A percentile compares a stretch with the other conserved stretches of the same genome.
Conservation (phyloP, 352 stramenopile genomes). For the Phytophthora pistaciae region DNA sequence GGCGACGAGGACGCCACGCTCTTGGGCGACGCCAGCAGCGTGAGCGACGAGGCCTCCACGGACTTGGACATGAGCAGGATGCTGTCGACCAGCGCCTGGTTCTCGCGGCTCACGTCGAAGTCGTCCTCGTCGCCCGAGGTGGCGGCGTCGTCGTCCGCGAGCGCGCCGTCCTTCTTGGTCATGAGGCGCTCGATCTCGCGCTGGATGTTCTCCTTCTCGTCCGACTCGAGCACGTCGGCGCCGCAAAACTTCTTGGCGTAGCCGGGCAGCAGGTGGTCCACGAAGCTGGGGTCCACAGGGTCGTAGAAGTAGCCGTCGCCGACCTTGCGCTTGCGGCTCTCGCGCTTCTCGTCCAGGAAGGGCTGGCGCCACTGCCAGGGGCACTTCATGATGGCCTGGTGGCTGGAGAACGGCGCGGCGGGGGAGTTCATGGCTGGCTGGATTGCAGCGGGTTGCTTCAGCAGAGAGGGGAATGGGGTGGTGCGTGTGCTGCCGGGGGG, state of each 20-base stretch:
- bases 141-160: constrained; percentile 30
- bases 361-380: constrained; percentile 89
- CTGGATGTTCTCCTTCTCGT: constrained; percentile 87
- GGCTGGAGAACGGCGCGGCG: constrained; percentile 55
- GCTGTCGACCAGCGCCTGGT: constrained; percentile 77
- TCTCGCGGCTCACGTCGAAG: constrained; percentile 57
- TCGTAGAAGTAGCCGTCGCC: constrained; percentile 88
- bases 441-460: background rate
- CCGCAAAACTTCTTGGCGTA: constrained; percentile 86
- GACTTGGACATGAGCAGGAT: constrained; percentile 83
- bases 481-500: background rate
- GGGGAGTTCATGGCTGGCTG: constrained; percentile 56
- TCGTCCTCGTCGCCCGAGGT: constrained; percentile 28
- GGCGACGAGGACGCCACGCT: constrained; percentile 66
- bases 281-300: constrained; percentile 86
- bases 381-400: constrained; percentile 91
- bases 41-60: constrained; percentile 61
- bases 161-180: constrained; percentile 69
- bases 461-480: background rate
- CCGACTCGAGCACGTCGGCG: constrained; percentile 65
- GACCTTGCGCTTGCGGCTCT: constrained; percentile 86
- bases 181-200: constrained; percentile 85
- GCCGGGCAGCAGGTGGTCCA: constrained; percentile 83
- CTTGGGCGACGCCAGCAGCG: constrained; percentile 66
- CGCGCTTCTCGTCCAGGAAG: constrained; percentile 85